Conservation (phyloP, 2,329 filamentous ascomycete species). For the Fusarium sterilihyphosum region DNA sequence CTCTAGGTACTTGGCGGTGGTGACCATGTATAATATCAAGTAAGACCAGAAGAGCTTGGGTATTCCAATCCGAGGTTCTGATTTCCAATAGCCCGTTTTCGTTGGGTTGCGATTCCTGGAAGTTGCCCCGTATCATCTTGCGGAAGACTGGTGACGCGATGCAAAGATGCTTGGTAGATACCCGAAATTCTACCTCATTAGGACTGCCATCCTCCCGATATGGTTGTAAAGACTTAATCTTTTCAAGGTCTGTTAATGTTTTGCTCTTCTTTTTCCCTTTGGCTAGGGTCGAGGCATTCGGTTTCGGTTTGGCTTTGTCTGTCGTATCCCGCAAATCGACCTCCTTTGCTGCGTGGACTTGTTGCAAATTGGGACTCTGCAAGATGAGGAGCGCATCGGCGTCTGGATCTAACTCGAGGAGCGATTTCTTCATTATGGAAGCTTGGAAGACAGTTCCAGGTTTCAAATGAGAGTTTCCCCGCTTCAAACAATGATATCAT, state of each 20-base stretch:
- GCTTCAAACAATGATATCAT: neutral
- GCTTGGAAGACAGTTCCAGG: neutral
- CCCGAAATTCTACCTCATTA: neutral
- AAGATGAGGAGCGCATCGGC: neutral
- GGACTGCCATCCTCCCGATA: neutral
- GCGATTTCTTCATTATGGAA: neutral
- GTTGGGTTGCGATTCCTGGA: neutral
- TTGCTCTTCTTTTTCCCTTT: neutral
- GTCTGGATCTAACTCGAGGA: neutral
- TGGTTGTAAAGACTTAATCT: neutral
- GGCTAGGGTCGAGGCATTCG: neutral
- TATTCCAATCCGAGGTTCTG: neutral
- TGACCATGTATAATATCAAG: neutral
- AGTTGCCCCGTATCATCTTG: neutral
- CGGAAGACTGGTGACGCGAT: neutral
- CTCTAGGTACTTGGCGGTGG: neutral
- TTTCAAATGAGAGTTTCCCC: neutral
- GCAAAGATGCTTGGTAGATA: neutral
- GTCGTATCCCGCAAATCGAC: too few species aligned
- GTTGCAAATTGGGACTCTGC: neutral
- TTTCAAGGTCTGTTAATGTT: neutral
- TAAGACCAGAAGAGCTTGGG: neutral
- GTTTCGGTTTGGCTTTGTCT: too few species aligned
- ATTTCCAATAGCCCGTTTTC: neutral
- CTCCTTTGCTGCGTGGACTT: neutral